Percentiles rank a stretch among this genome's conserved stretches.
These are phyloP conservation scores for Debaryomyces prosopidis DNA, from an alignment of 805 yeast species.

Conservation along the genomic window DNA sequence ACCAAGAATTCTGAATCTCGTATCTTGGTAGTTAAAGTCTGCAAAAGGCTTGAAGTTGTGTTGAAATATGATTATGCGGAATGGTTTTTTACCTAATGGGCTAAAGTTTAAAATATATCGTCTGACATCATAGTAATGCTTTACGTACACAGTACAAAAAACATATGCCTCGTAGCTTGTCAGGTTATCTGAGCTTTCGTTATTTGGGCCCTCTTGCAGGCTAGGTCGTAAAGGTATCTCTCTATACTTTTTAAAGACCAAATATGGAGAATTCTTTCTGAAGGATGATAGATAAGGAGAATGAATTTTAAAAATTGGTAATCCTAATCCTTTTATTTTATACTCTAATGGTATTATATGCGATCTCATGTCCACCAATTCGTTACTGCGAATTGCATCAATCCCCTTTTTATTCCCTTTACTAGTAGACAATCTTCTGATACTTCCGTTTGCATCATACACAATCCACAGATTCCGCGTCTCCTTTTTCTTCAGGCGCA, in stretches of 20 bases:
- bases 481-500: constrained; percentile 21
- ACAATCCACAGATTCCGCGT: constrained; percentile 20
- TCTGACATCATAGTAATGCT: constrained; percentile 24
- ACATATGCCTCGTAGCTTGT: constrained; percentile 31
- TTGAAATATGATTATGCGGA: constrained; percentile 33
- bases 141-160: constrained; percentile 34
- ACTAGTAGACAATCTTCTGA: constrained; percentile 12
- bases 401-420: constrained; percentile 4
- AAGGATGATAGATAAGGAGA: constrained; percentile 38
- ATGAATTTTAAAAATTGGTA: constrained; percentile 36
- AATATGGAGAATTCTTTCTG: constrained; percentile 34
- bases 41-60: constrained; percentile 37
- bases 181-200: constrained; percentile 24
- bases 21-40: constrained; percentile 36
- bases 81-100: constrained; percentile 12
- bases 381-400: neutral
- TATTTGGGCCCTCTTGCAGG: constrained; percentile 9
- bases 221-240: constrained; percentile 29
- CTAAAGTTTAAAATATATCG: constrained; percentile 31
- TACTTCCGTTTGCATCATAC: constrained; percentile 20
- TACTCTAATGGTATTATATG: constrained; percentile 34
- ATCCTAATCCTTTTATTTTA: constrained; percentile 32
- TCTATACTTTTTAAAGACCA: constrained; percentile 29
- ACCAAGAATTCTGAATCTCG: constrained; percentile 40
- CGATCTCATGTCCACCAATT: constrained; percentile 25